These are phyloP conservation scores for Drechslera avenae DNA, from an alignment of 2,329 filamentous ascomycete genomes.

Conservation along the genomic window DNA sequence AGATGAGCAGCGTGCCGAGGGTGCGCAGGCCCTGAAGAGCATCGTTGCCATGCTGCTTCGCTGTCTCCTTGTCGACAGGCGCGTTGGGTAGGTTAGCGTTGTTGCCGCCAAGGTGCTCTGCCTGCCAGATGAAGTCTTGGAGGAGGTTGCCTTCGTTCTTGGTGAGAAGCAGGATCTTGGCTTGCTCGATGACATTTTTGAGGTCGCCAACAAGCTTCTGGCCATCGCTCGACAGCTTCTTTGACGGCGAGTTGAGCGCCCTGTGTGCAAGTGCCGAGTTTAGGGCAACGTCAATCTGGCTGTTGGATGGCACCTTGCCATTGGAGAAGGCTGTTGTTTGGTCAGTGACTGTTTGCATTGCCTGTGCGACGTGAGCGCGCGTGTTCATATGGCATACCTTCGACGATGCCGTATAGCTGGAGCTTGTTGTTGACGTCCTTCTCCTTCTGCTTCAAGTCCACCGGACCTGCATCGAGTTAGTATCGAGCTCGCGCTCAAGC, in stretches of 20 bases:
- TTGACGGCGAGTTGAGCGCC: slow-evolving; percentile 70
- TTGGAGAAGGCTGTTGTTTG: slow-evolving; percentile 73
- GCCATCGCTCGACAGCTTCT: slow-evolving; percentile 81
- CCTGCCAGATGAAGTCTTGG: slow-evolving; percentile 97
- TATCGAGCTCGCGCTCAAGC: slow-evolving; percentile 56
- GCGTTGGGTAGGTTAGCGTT: slow-evolving; percentile 66
- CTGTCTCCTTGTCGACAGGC: slow-evolving; percentile 75
- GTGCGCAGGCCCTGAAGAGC: slow-evolving; percentile 85
- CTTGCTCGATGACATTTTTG: slow-evolving; percentile 78
- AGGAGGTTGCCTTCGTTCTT: slow-evolving; percentile 96
- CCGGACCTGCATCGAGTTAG: slow-evolving; percentile 63
- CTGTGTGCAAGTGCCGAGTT: slow-evolving; percentile 82
- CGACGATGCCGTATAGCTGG: slow-evolving; percentile 88
- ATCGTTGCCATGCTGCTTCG: slow-evolving; percentile 81
- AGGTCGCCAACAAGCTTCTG: slow-evolving; percentile 77
- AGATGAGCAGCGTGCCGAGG: slow-evolving; percentile 85
- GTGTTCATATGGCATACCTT: slow-evolving; percentile 53
- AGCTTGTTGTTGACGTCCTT: slow-evolving; percentile 89
- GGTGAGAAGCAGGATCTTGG: slow-evolving; percentile 82
- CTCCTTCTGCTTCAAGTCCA: slow-evolving; percentile 77
- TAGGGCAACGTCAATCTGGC: slow-evolving; percentile 92
- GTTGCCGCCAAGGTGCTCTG: slow-evolving; percentile 72
- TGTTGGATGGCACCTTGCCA: slow-evolving; percentile 93
- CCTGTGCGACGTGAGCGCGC: background rate
- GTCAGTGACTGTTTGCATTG: slow-evolving; percentile 21